Base-by-base conservation (phyloP, 1,284 basidiomycete species). In the Trametes sp. region DNA sequence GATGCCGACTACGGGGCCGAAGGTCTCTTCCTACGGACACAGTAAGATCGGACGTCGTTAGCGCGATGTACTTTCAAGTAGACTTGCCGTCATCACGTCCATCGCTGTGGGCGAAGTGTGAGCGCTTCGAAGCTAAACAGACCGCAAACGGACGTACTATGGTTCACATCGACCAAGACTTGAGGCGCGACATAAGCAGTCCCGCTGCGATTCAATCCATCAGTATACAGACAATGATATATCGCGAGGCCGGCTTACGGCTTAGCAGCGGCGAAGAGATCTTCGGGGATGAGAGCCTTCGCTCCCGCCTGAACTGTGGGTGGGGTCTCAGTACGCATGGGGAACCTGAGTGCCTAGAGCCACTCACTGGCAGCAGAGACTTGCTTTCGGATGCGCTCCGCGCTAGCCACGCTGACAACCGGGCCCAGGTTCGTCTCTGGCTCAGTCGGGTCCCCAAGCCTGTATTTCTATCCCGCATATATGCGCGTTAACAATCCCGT, bases 1-100 rank as follows among this genome's bases (percentile, higher is more conserved):
- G 67, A 98, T 95, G 9, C 95, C 95, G 36, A 97, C 82, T 9
- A 96, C 85, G 0, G 96, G 96, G 0, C 96, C 96, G 67, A 96
- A 96, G 0, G 92, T 93, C 77, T 94, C 92, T 77, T 92, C 88
- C 89, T 90, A 24, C 31, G 29, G 24, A 23, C 1, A 29, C 16
- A 41, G 59, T 31, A 59, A 57, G 24, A 33, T 28, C 35, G 28
- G 33, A 29, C 14, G 23, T 45, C 21, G 41, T 24, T 31, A 35
- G 21, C 23, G 4, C 1, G 26, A n/a, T 21, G 19, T 2, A 23
- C 8, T 4, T 14, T 14, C 26, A 41, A 21, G 33, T 8, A 10
- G 7, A 24, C 33, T 70, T 70, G 89, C 89, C 81, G 78, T 93
- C 96, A 98, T 98, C 38, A 98, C 81, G 23, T 94, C 92, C 96